phyloP scores from a whole-genome alignment of 2,329 filamentous ascomycete species.

The Sporothrix sp. region DNA sequence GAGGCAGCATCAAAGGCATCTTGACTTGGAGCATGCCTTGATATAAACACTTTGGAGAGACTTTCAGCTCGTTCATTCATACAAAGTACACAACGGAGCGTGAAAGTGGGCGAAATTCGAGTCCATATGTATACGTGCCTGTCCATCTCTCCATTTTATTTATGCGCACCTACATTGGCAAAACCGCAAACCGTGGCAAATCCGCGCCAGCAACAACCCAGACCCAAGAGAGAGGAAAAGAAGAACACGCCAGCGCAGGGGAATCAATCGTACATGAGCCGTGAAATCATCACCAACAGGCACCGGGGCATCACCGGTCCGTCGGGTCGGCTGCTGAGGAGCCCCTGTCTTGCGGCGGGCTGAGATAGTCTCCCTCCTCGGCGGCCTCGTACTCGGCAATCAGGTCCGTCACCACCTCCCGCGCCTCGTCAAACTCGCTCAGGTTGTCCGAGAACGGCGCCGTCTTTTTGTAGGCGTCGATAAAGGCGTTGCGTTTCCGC shows the following conservation, averaged over 20 bases:
- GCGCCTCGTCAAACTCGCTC: conserved; percentile 89
- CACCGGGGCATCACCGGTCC: background rate
- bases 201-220: conserved; percentile 4
- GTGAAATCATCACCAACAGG: background rate
- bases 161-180: background rate
- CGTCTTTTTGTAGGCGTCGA: conserved; percentile 94
- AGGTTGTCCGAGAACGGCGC: conserved; percentile 86
- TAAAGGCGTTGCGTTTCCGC: conserved; percentile 91
- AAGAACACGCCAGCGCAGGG: background rate
- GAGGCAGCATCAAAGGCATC: too few species aligned
- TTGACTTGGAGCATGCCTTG: too few species aligned
- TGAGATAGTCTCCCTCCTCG: conserved; percentile 82
- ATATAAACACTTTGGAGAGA: too few species aligned
- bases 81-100: too few species aligned
- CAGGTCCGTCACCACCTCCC: conserved; percentile 81
- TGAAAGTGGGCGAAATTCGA: too few species aligned
- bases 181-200: background rate
- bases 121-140: too few species aligned
- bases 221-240: background rate
- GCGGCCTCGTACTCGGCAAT: conserved; percentile 95
- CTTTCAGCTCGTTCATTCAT: too few species aligned
- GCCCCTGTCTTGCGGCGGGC: conserved; percentile 47
- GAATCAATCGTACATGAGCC: conserved; percentile 7
- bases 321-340: conserved; percentile 37
- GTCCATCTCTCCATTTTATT: background rate